These are phyloP conservation scores for Vaccinium vitisidaea DNA, from an alignment of 148 eudicot species.

Conservation along the genomic window DNA sequence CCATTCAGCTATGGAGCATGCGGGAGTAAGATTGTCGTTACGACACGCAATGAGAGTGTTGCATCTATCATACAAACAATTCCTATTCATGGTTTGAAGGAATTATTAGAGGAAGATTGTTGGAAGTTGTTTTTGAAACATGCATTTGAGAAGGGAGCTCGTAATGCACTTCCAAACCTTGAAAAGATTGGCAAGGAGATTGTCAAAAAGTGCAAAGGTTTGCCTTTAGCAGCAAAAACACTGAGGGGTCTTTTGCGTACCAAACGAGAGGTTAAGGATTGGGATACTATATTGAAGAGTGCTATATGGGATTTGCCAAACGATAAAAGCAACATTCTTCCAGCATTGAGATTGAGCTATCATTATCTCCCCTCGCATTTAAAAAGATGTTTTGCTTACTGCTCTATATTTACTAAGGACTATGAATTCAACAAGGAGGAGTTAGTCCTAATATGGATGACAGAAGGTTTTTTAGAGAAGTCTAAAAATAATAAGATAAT, in stretches of 20 bases:
- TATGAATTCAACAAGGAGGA: background rate
- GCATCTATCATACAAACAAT: no score
- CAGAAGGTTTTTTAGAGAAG: background rate
- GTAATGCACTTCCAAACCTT: no score
- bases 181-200: no score
- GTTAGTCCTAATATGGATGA: background rate
- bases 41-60: background rate
- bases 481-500: no score
- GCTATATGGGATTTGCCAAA: background rate
- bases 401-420: background rate
- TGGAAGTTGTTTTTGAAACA: no score
- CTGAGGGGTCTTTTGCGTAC: background rate
- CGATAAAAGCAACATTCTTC: background rate
- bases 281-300: constrained; percentile 11
- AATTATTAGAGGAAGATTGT: no score
- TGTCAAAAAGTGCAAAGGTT: constrained; percentile 26
- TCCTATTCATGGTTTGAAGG: no score
- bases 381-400: background rate
- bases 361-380: background rate
- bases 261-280: background rate
- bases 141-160: no score
- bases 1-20: background rate
- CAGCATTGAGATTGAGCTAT: background rate
- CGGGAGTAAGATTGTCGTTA: background rate
- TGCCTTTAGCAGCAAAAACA: constrained; percentile 5